Evolutionary conservation across 2,329 filamentous ascomycete genomes (phyloP).

Genomic region (Monosporascus sp.): DNA sequence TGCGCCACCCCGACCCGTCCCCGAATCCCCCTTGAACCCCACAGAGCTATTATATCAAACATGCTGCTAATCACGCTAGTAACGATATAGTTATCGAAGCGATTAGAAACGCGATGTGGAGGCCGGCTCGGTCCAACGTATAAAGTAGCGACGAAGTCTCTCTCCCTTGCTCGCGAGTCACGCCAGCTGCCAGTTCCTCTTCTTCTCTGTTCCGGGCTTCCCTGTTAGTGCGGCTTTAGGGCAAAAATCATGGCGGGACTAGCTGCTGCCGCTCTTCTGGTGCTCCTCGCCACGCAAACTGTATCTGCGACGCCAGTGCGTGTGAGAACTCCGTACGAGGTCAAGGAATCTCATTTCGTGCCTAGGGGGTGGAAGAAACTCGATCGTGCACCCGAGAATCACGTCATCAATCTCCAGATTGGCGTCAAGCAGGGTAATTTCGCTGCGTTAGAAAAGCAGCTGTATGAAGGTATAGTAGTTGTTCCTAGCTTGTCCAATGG

Average conservation of each 20-base stretch:
- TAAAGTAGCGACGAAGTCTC: too few species aligned
- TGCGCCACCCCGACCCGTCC: too few species aligned
- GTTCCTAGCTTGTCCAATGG: too few species aligned
- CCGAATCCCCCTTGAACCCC: too few species aligned
- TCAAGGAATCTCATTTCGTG: slow-evolving; percentile 52
- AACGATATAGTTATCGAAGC: too few species aligned
- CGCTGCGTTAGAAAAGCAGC: slow-evolving; percentile 48
- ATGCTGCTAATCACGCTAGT: too few species aligned
- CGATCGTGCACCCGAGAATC: slow-evolving; percentile 39
- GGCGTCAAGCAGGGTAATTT: slow-evolving; percentile 54
- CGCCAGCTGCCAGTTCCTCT: background rate
- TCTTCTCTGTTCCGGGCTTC: slow-evolving; percentile 4
- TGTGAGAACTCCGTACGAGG: slow-evolving; percentile 21
- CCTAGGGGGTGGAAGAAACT: slow-evolving; percentile 45
- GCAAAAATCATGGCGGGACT: slow-evolving; percentile 19
- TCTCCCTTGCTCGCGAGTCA: background rate
- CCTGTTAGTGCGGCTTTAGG: background rate
- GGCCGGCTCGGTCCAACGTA: too few species aligned
- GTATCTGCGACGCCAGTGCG: slow-evolving; percentile 19
- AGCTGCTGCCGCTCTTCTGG: slow-evolving; percentile 16
- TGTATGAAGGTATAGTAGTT: slow-evolving; percentile 28
- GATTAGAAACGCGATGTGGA: too few species aligned
- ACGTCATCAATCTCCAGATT: slow-evolving; percentile 50
- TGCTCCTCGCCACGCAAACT: slow-evolving; percentile 18
- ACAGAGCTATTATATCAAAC: too few species aligned